A percentile compares a stretch with the other conserved stretches of the same genome.
phyloP scores from a whole-genome alignment of 768 basidiomycete species.

The Pisolithus microcarpus region DNA sequence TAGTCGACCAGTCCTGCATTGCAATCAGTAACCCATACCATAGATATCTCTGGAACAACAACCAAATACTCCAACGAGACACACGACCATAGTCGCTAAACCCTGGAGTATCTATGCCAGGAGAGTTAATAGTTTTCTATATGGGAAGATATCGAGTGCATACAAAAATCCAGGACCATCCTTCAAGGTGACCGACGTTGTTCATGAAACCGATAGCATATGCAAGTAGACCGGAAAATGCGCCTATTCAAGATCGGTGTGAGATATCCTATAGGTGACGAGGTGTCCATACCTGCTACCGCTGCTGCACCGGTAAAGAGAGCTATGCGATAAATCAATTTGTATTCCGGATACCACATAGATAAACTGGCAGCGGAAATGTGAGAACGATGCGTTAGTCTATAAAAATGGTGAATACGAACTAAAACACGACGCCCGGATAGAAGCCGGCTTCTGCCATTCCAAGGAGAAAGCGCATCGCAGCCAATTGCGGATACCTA shows the following conservation, averaged over 20 bases:
- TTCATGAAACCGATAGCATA: conserved; percentile 47
- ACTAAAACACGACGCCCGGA: conserved; percentile 66
- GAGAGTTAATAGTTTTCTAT: too few relatives aligned
- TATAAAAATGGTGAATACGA: conserved; percentile 23
- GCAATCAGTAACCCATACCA: neutral
- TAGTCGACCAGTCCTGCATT: conserved; percentile 53
- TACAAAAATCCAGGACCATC: conserved; percentile 61
- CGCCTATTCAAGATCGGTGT: conserved; percentile 14
- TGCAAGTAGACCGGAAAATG: conserved; percentile 49
- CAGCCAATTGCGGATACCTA: conserved; percentile 55
- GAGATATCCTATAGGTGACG: neutral
- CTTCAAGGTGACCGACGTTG: conserved; percentile 36
- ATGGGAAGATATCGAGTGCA: conserved; percentile 8
- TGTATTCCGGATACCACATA: conserved; percentile 55
- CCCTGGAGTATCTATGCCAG: neutral
- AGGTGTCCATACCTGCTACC: conserved; percentile 33
- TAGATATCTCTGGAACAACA: conserved; percentile 1
- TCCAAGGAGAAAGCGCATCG: conserved; percentile 47
- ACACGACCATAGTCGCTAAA: conserved; percentile 46
- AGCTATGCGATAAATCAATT: conserved; percentile 47
- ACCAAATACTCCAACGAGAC: conserved; percentile 46
- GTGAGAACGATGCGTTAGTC: neutral
- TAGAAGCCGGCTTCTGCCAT: conserved; percentile 61
- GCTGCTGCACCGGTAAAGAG: conserved; percentile 57
- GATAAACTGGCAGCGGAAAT: conserved; percentile 34